Evolutionary conservation across 495 filamentous ascomycete genomes (phyloP).

Genomic region (Penicillium verhagenii): DNA sequence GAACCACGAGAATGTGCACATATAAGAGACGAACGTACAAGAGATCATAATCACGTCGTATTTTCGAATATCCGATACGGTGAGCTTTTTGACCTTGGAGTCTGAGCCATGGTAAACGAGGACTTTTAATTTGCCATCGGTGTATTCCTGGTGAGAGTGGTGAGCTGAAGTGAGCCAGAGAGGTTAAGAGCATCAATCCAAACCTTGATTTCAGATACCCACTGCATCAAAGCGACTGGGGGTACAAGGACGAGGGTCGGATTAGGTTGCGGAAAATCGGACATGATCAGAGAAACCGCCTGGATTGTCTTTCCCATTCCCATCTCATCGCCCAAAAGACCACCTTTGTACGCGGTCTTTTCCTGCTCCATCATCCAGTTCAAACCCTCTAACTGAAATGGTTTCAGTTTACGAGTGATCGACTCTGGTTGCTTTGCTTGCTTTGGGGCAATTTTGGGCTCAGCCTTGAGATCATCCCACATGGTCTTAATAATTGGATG

Average conservation of each 20-base stretch:
- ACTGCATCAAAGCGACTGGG: constrained; percentile 95
- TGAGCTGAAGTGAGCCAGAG: background rate
- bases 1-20: background rate
- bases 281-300: constrained; percentile 95
- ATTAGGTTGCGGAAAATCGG: constrained; percentile 78
- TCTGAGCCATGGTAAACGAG: constrained; percentile 88
- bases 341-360: constrained; percentile 77
- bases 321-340: constrained; percentile 94
- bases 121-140: constrained; percentile 82
- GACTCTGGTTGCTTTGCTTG: constrained; percentile 71
- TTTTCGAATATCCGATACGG: constrained; percentile 67
- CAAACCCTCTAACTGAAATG: constrained; percentile 89
- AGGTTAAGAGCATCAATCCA: background rate
- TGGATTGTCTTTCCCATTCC: constrained; percentile 99
- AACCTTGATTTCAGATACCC: constrained; percentile 83
- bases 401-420: constrained; percentile 80
- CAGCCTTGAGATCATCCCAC: constrained; percentile 73
- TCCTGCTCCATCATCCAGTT: constrained; percentile 94
- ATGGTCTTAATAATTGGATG: constrained; percentile 79
- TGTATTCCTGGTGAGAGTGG: constrained; percentile 60
- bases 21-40: constrained; percentile 34
- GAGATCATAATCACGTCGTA: constrained; percentile 96
- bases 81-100: constrained; percentile 71
- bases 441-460: constrained; percentile 62
- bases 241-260: constrained; percentile 90